Base-by-base conservation (phyloP, 2,329 filamentous ascomycete species). In the Cytospora chrysosperma region DNA sequence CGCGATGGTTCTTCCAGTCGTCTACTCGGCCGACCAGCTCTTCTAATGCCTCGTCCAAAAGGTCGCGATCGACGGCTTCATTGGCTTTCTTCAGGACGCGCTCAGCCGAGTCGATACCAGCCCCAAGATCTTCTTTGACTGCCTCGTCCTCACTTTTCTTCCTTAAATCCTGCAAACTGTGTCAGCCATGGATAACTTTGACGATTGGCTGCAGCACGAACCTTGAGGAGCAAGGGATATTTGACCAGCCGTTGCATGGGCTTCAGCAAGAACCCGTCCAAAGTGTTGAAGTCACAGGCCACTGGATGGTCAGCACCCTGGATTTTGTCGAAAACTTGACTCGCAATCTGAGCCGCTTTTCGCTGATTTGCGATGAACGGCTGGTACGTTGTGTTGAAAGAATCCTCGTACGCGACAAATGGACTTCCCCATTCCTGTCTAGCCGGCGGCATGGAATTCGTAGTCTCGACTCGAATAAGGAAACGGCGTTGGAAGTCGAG, bases 361-460 rank as follows among this genome's bases (percentile, higher is more conserved):
- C 92, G 88, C 78, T 97, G 94, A 73, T 99, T 99, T 37, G 95
- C 92, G 70, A 98, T 98, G 71, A 98, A 99, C 1, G 93, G 93
- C 71, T 97, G 92, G 74, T 99, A 99, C 65, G 97, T 93, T 7
- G 62, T 60, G 67, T 89, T 87, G 75, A 99, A 97, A 0, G 88
- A 86, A 64, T 95, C 91, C 73, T 95, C 92, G 73, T 94, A 93
- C 17, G 88, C 82, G 17, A 90, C 84, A 73, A 98, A 98, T 0
- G 96, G 86, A n/a, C 87, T 83, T n/a, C 95, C 95, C 95, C 95
- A 99, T 74, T 94, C 90, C 75, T 99, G 95, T 66, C 86, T 82
- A 4, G 84, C 78, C 66, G 89, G 83, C 0, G 91, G 85, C 77
- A 92, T 86, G 4, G 91, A 93, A 72, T 98, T 97, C 43, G 93